A percentile compares a stretch with the other conserved stretches of the same genome.
phyloP scores from a whole-genome alignment of 1,139 yeast genomes.

The Pichia sp. region DNA sequence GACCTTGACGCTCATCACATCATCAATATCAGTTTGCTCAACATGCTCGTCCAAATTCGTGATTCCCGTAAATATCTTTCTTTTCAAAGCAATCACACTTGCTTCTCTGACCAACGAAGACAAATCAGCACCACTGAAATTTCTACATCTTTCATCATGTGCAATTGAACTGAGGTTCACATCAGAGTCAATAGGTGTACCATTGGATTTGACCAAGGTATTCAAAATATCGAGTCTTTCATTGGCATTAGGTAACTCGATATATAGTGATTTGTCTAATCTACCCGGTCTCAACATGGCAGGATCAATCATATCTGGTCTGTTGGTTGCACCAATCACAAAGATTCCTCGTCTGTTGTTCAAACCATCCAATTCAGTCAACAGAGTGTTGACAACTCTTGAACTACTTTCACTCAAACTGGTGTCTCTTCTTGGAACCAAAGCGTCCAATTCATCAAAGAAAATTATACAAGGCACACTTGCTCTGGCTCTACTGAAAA shows the following conservation, averaged over 20 bases:
- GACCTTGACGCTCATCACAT: slow-evolving; percentile 36
- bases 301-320: slow-evolving; percentile 98
- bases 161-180: slow-evolving; percentile 62
- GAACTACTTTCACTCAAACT: slow-evolving; percentile 85
- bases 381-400: slow-evolving; percentile 86
- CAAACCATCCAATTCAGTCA: slow-evolving; percentile 91
- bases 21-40: slow-evolving; percentile 21
- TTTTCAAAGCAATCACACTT: slow-evolving; percentile 78
- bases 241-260: slow-evolving; percentile 71
- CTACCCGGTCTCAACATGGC: slow-evolving; percentile 98
- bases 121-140: slow-evolving; percentile 93
- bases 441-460: slow-evolving; percentile 92
- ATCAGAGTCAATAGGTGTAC: slow-evolving; percentile 62
- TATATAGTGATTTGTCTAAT: slow-evolving; percentile 84
- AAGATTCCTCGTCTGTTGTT: slow-evolving; percentile 89
- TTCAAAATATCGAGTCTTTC: slow-evolving; percentile 77
- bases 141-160: slow-evolving; percentile 69
- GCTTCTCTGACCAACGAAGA: slow-evolving; percentile 91
- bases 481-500: slow-evolving; percentile 88
- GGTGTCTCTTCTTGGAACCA: slow-evolving; percentile 90
- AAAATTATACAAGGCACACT: slow-evolving; percentile 93
- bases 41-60: slow-evolving; percentile 27
- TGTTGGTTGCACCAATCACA: slow-evolving; percentile 93
- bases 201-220: slow-evolving; percentile 63
- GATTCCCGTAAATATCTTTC: slow-evolving; percentile 44